Base-by-base conservation (phyloP, 2,329 filamentous ascomycete species). In the Balansia obtecta region DNA sequence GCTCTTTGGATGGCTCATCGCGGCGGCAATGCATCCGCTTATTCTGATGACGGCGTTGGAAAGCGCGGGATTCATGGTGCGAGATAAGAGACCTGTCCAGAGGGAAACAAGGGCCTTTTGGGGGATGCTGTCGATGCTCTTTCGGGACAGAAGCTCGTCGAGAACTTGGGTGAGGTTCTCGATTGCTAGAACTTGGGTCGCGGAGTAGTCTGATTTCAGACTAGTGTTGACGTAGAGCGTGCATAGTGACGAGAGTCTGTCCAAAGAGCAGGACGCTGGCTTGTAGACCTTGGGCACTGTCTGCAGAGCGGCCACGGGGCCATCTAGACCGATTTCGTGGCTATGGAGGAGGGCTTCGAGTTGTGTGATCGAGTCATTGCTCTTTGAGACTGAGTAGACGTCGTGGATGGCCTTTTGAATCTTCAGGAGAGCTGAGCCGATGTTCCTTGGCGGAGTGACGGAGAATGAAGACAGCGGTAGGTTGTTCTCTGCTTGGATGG, bases 1-100 rank as follows among this genome's bases (percentile, higher is more conserved):
- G 7, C 18, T 37, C 42, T 53, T 45, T 9, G 56, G 49, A 5
- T 63, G 53, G 10, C 59, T 55, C 18, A 70, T 54, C 4, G 66
- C 58, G 0, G 68, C 67, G 37, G 72, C 56, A 12, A 78, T 61
- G 3, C 67, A 65, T 0, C 75, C 75, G 55, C 73, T 74, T 33
- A 65, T 61, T 48, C 72, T 67, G 52, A 78, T 63, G 18, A 76
- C 62, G 3, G 75, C 72, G 49, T 79, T 72, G 4, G 69, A 69
- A 9, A 80, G 65, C 16, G 67, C 65, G 4, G 76, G 74, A 55
- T 70, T 77, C 55, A 75, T 62, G 2, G 66, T 56, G 18, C 67
- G 66, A 2, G 57, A 53, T 2, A 65, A 60, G 10, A 74, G 56
- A 10, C 62, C 61, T 1, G 55, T 55, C 74, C 74, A 77, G 12